Evolutionary conservation across 208 protist genomes (phyloP), one percentile per base, ranked within the genome.

Genomic region (Leishmania arabica): DNA sequence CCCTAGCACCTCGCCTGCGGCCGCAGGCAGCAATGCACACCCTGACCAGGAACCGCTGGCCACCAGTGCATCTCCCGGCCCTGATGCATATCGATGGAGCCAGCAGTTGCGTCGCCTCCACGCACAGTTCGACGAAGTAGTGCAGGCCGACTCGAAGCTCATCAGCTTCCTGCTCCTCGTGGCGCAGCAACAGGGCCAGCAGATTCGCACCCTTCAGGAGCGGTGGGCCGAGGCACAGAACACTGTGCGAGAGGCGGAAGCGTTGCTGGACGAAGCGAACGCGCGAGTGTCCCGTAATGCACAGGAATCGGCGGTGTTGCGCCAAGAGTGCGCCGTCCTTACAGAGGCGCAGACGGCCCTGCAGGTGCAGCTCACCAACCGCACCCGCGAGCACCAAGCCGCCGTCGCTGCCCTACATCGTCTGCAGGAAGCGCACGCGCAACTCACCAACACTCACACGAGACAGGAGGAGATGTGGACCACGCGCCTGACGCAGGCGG

Each of bases 131-230:
- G 77, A 81, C 49, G 53, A 81, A 2, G 82, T 81, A 1, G 82
- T 78, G 47, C 77, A 81, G 51, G 76, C 82, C 47, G 82, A 85
- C 45, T 77, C 82, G 17, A 77, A 60, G 69, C 34, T 85, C 2
- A 85, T 85, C 71, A 72, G 82, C 62, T 81, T 80, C 42, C 34
- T 85, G 2, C 27, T 85, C 6, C 21, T 85, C 24, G 71, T 60
- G 4, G 58, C 62, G 9, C 54, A 72, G 76, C 82, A 81, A 56
- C 82, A 85, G 54, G 81, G 82, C 60, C 21, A 37, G 5, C 56
- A 78, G 70, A 21, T 69, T 5, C 60, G 8, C 7, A 54, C 17
- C 9, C 71, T 81, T n/a, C 77, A 75, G 62, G 58, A 51, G 71
- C 82, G 54, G 70, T 81, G 82, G 76, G 31, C 70, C 0, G 82